Conservation (phyloP, 371 early-diverging fungal genomes). For the Mucor irregularis region DNA sequence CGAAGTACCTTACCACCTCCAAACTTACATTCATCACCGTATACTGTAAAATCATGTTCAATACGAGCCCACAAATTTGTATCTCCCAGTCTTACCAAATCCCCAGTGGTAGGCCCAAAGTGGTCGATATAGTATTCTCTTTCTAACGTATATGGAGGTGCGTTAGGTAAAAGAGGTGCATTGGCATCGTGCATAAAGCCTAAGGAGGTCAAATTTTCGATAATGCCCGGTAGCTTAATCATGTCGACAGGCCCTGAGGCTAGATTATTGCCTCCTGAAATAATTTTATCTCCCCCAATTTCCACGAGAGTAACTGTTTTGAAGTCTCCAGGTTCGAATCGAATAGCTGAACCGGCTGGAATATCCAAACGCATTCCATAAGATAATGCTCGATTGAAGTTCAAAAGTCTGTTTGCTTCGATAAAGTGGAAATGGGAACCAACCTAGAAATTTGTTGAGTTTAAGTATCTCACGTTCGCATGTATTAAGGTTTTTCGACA, state of each 20-base stretch:
- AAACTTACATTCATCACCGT: constrained; percentile 93
- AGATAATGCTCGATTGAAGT: constrained; percentile 80
- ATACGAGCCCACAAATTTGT: constrained; percentile 83
- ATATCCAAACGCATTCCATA: constrained; percentile 90
- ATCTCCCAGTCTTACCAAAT: constrained; percentile 84
- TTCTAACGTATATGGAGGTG: constrained; percentile 62
- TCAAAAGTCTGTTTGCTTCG: constrained; percentile 78
- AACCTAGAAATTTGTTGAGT: constrained; percentile 32
- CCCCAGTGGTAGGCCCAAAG: constrained; percentile 92
- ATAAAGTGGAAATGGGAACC: constrained; percentile 95
- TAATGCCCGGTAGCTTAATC: constrained; percentile 41
- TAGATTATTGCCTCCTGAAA: constrained; percentile 83
- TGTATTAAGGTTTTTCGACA: background rate
- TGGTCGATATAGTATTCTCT: constrained; percentile 82
- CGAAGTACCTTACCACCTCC: constrained; percentile 86
- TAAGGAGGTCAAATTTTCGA: constrained; percentile 36
- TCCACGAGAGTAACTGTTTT: constrained; percentile 79
- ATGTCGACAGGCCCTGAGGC: constrained; percentile 74
- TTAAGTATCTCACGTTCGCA: background rate
- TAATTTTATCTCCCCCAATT: constrained; percentile 80
- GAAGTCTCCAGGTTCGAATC: constrained; percentile 84
- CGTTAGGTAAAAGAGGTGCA: constrained; percentile 40
- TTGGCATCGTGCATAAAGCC: constrained; percentile 65
- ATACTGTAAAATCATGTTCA: constrained; percentile 83
- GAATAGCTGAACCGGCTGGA: constrained; percentile 77